Evolutionary conservation across 2,329 filamentous ascomycete species (phyloP).

Genomic region (Ophiostoma australiae): DNA sequence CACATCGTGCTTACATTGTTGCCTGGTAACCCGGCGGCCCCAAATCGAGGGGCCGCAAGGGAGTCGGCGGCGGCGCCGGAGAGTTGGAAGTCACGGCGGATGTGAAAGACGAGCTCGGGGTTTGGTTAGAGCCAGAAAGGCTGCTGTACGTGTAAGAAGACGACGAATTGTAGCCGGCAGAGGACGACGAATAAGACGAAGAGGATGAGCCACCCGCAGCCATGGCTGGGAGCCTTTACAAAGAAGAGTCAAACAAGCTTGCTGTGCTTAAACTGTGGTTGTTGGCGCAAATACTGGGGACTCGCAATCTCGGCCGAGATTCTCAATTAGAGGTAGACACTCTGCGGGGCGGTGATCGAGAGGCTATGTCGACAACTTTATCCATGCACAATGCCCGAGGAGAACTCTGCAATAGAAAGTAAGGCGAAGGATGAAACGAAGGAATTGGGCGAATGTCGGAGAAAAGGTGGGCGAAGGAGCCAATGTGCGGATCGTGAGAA

Average conservation of each 20-base stretch:
- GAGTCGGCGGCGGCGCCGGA: constrained; percentile 38
- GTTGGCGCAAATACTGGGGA: neutral
- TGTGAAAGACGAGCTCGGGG: constrained; percentile 43
- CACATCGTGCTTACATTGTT: constrained; percentile 42
- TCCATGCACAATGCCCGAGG: neutral
- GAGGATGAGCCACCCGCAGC: constrained; percentile 40
- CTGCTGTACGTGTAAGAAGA: constrained; percentile 42
- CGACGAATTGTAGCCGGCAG: constrained; percentile 40
- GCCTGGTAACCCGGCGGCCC: constrained; percentile 51
- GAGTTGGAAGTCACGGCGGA: constrained; percentile 40
- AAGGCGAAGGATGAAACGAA: neutral
- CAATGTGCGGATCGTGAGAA: neutral
- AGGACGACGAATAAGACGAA: constrained; percentile 47
- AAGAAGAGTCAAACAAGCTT: neutral
- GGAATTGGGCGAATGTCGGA: neutral
- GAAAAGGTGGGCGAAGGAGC: neutral
- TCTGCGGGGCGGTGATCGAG: neutral
- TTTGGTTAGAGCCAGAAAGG: constrained; percentile 44
- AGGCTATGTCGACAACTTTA: neutral
- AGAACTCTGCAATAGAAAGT: neutral
- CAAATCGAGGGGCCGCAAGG: constrained; percentile 45
- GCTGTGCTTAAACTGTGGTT: neutral
- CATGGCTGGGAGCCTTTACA: constrained; percentile 24
- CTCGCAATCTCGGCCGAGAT: neutral
- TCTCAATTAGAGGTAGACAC: neutral